These are phyloP conservation scores for Cucumis cinereus DNA, from an alignment of 306 rosid species.

Conservation along the genomic window DNA sequence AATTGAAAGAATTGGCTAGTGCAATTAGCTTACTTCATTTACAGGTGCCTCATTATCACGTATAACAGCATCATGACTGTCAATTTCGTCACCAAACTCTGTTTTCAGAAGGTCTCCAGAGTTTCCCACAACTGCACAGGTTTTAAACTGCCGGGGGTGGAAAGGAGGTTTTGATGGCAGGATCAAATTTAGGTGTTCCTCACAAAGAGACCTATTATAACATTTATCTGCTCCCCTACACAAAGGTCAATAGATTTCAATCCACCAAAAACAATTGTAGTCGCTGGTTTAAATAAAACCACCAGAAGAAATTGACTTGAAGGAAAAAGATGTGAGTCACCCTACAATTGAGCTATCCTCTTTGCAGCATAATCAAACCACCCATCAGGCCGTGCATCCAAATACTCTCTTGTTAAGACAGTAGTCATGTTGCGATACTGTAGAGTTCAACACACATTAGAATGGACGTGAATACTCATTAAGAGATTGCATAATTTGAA, in stretches of 20 bases:
- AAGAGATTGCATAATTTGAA: not conserved
- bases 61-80: slow-evolving; percentile 79
- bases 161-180: slow-evolving; percentile 86
- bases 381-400: slow-evolving; percentile 77
- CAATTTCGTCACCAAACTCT: slow-evolving; percentile 75
- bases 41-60: slow-evolving; percentile 99
- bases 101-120: slow-evolving; percentile 94
- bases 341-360: slow-evolving; percentile 91
- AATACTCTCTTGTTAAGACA: slow-evolving; percentile 84
- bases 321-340: slow-evolving; percentile 2
- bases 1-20: not conserved
- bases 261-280: not conserved
- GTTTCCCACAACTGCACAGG: slow-evolving; percentile 96
- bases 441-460: slow-evolving; percentile 25
- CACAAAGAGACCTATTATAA: slow-evolving; percentile 67
- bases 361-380: slow-evolving; percentile 81
- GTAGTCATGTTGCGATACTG: slow-evolving; percentile 99
- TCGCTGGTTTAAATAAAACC: not conserved
- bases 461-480: not conserved
- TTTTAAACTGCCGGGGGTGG: slow-evolving; percentile 68
- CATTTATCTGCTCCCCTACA: slow-evolving; percentile 66
- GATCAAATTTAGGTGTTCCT: slow-evolving; percentile 73
- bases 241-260: slow-evolving; percentile 6
- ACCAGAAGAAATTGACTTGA: slow-evolving; percentile 3
- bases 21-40: slow-evolving; percentile 44